A percentile compares a stretch with the other conserved stretches of the same genome.
phyloP scores from a whole-genome alignment of 768 basidiomycete genomes.

The Leucocoprinus birnbaumii region DNA sequence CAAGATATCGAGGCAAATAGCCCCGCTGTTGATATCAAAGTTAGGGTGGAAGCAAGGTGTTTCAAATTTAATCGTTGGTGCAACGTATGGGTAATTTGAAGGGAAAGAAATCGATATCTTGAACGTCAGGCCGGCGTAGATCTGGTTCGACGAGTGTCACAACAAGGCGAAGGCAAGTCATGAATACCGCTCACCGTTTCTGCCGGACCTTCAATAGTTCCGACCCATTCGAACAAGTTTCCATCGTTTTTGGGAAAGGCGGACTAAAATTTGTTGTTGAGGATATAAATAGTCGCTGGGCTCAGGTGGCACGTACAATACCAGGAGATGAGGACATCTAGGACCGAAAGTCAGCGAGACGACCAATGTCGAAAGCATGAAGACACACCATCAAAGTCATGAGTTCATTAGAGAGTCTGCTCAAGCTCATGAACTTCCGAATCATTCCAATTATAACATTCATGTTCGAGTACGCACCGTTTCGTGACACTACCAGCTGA shows the following conservation, averaged over 20 bases:
- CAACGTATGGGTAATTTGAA: slow-evolving; percentile 82
- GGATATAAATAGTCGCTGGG: slow-evolving; percentile 6
- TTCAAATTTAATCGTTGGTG: slow-evolving; percentile 85
- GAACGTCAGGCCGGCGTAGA: slow-evolving; percentile 78
- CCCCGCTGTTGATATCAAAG: slow-evolving; percentile 73
- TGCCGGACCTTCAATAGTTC: slow-evolving; percentile 79
- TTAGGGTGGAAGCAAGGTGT: slow-evolving; percentile 92
- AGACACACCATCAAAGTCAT: slow-evolving; percentile 82
- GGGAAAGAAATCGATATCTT: slow-evolving; percentile 85
- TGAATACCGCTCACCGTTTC: slow-evolving; percentile 57
- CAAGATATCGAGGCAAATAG: slow-evolving; percentile 86
- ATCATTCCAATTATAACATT: not conserved
- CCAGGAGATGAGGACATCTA: slow-evolving; percentile 90
- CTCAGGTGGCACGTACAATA: slow-evolving; percentile 51
- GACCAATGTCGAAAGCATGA: not conserved
- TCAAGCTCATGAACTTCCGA: not conserved
- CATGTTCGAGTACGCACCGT: slow-evolving; percentile 44
- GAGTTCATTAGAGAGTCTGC: slow-evolving; percentile 75
- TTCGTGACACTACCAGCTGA: slow-evolving; percentile 79
- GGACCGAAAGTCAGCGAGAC: slow-evolving; percentile 12
- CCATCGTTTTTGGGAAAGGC: slow-evolving; percentile 87
- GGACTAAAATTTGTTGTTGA: slow-evolving; percentile 47
- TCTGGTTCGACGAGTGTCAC: slow-evolving; percentile 31
- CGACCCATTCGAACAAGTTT: slow-evolving; percentile 88
- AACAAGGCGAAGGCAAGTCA: not conserved